These are phyloP conservation scores for Collybiopsis confluens DNA, from an alignment of 768 basidiomycete species.

Conservation along the genomic window DNA sequence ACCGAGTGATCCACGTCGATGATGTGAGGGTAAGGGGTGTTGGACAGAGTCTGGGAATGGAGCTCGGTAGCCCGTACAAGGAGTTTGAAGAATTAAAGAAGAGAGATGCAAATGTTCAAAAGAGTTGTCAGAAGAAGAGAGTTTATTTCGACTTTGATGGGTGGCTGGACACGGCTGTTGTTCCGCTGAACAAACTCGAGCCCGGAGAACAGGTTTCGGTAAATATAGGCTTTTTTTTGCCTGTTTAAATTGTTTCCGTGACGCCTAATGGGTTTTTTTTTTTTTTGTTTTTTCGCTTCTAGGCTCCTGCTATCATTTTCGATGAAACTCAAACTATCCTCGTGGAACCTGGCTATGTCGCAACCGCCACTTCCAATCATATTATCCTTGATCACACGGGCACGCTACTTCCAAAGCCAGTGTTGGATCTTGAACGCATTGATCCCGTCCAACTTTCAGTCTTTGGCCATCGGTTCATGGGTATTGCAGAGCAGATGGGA, in stretches of 20 bases:
- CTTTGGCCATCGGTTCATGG: slow-evolving; percentile 7
- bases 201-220: slow-evolving; percentile 60
- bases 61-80: slow-evolving; percentile 85
- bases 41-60: slow-evolving; percentile 64
- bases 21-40: slow-evolving; percentile 59
- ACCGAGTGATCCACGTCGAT: slow-evolving; percentile 25
- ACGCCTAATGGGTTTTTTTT: too few species aligned
- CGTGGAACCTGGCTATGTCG: background rate
- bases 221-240: too few species aligned
- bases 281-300: background rate
- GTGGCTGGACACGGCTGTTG: slow-evolving; percentile 77
- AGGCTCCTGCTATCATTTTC: slow-evolving; percentile 6
- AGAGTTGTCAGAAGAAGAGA: slow-evolving; percentile 50
- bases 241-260: too few species aligned
- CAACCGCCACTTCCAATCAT: background rate
- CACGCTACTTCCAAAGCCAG: background rate
- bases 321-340: slow-evolving; percentile 5
- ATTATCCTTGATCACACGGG: background rate
- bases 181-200: slow-evolving; percentile 55
- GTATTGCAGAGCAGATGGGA: slow-evolving; percentile 5
- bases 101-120: slow-evolving; percentile 52
- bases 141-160: slow-evolving; percentile 86
- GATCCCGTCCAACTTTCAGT: background rate
- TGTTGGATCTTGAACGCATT: background rate
- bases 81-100: slow-evolving; percentile 73